Evolutionary conservation across 23 red algal genomes (phyloP), one percentile per base, ranked within the genome.

Genomic region (Gracilaria vermiculophylla): DNA sequence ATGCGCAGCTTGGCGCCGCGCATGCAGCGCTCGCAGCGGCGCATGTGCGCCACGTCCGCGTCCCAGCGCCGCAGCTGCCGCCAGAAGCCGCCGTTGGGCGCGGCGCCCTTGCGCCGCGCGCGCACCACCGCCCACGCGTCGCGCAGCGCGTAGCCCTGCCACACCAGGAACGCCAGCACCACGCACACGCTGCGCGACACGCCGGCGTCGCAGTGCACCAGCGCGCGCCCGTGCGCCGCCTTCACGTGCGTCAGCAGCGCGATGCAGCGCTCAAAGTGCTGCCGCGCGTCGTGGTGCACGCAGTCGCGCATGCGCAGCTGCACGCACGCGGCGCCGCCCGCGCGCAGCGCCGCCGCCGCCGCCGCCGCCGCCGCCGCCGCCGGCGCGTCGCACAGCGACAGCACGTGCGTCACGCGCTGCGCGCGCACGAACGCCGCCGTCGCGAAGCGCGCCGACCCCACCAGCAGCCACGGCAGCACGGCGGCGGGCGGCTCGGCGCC

Each of bases 171-270:
- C 42, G 42, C 67, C 20, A 45, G 17, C 36, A 47, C 67, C 17
- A 73, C 42, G 42, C 36, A 66, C 39, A 48, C 67, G 24, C n/a
- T 28, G 8, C 67, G 37, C 39, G 40, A 48, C 36, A 73, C 67
- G 20, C 67, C 67, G 3, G 67, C 67, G 28, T 13, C 42, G 23
- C 67, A 73, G 17, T 73, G 67, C 67, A 73, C 32, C n/a, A 48
- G 19, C 37, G n/a, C 32, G 19, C 24, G 37, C 37, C 67, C 67
- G 42, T 73, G 67, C 2, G 3, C 4, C 20, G 67, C 67, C 67
- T 73, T 73, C 16, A 73, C 67, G 42, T 48, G 40, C 67, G 67
- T 73, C 7, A 73, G 42, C 17, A 73, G 9, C 36, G 67, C 67
- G 19, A 73, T 32, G 19, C 32, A 20, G 67, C 42, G 67, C 37